Percentiles rank a stretch among this genome's conserved stretches.
Conservation (phyloP, 2,329 filamentous ascomycete genomes). For the Microascus cirrosus region DNA sequence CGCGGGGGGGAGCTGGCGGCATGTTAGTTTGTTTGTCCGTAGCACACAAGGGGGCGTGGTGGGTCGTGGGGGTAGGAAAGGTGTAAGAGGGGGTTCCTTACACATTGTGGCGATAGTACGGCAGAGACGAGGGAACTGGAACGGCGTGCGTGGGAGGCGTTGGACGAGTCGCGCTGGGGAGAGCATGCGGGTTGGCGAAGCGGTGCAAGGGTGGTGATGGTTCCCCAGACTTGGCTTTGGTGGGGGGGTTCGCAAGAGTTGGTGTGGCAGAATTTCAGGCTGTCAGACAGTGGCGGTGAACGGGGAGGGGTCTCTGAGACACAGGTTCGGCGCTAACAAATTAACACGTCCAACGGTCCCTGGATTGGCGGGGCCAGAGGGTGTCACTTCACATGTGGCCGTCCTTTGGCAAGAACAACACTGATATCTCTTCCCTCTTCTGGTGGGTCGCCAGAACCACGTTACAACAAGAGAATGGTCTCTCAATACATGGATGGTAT, state of each 20-base stretch:
- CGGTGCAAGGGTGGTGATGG: neutral
- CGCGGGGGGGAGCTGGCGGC: constrained; percentile 19
- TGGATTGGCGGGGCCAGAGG: no score
- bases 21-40: neutral
- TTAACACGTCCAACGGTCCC: neutral
- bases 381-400: no score
- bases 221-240: neutral
- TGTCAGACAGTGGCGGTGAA: neutral
- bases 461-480: no score
- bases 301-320: neutral
- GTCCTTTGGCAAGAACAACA: no score
- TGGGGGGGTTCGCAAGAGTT: neutral
- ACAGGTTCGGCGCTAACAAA: neutral
- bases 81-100: neutral
- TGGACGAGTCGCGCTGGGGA: neutral
- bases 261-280: neutral
- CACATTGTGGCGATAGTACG: neutral
- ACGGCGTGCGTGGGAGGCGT: neutral
- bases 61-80: neutral
- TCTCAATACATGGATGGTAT: no score
- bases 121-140: neutral
- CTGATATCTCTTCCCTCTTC: no score
- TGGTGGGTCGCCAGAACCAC: no score
- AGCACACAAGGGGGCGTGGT: neutral
- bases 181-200: neutral